Evolutionary conservation across 345 rosid species (phyloP), one percentile per base, ranked within the genome.

Genomic region (Boechera stricta): DNA sequence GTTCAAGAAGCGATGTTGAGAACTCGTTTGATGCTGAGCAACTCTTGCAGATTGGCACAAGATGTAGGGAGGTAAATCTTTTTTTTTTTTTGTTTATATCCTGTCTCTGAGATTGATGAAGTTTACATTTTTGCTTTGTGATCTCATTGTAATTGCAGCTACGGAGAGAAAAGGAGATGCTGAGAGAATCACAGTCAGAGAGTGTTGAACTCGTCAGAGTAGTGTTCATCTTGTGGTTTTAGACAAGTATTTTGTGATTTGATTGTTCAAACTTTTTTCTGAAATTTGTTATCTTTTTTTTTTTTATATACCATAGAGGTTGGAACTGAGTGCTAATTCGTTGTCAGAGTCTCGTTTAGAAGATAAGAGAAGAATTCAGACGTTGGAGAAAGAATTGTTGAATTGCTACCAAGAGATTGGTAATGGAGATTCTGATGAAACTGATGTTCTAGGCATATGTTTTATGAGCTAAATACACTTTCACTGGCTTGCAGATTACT

Each of bases 331-430:
- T 69, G 80, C 63, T 49, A 86, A 82, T 71, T 85, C 85, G 7
- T 76, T 91, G 76, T 84, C 89, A 5, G 86, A 85, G 61, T 85
- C 85, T 80, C 84, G 54, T 76, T 39, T n/a, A 45, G 83, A 88
- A 77, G 95, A 88, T 79, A 75, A 71, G 67, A 79, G 78, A 53
- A 86, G 73, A 55, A 86, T 87, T 69, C 82, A 66, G 67, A 76
- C 67, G 60, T 64, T 91, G 85, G 93, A 89, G 77, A 82, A 73
- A 16, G 93, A 91, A 77, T 67, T 89, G 31, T 77, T 74, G 80
- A 89, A 91, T 79, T 88, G 89, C 69, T 82, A 80, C 73, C 93
- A 87, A 74, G 90, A 91, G 81, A 91, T 91, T 73, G 94, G 94
- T 91, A 74, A 16, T 35, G 45, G 52, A 64, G 57, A 69, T 72